phyloP scores from a whole-genome alignment of 139 green algal genomes.

The Chlorella vulgaris region DNA sequence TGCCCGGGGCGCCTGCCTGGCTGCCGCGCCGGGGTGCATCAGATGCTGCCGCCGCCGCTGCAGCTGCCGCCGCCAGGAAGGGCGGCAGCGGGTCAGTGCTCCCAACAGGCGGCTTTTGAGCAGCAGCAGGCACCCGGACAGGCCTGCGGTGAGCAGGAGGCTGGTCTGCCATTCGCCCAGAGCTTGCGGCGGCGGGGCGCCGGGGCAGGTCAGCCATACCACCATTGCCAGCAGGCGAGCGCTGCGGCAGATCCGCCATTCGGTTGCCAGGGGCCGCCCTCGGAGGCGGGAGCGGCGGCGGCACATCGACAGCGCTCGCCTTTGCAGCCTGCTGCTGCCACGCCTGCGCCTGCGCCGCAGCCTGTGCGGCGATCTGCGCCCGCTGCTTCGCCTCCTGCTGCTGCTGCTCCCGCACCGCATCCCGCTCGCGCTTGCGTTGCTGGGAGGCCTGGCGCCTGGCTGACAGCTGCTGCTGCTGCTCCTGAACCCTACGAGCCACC shows the following conservation, averaged over 20 bases:
- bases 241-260: conserved; percentile 7
- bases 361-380: neutral
- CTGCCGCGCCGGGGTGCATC: neutral
- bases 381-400: neutral
- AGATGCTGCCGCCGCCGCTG: neutral
- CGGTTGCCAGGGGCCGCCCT: neutral
- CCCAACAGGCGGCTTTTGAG: neutral
- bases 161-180: neutral
- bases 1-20: neutral
- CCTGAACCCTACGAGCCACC: neutral
- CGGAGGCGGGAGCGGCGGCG: too few species aligned
- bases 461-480: neutral
- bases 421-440: neutral
- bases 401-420: neutral
- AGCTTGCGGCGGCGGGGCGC: neutral
- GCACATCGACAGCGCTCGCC: neutral
- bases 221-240: neutral
- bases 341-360: neutral
- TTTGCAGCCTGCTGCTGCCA: neutral
- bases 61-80: neutral
- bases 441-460: neutral
- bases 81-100: neutral
- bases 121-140: neutral
- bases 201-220: neutral
- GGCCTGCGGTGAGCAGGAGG: neutral